Conservation (phyloP, 2,329 filamentous ascomycete genomes). For the Lasiodiplodia theobromae region DNA sequence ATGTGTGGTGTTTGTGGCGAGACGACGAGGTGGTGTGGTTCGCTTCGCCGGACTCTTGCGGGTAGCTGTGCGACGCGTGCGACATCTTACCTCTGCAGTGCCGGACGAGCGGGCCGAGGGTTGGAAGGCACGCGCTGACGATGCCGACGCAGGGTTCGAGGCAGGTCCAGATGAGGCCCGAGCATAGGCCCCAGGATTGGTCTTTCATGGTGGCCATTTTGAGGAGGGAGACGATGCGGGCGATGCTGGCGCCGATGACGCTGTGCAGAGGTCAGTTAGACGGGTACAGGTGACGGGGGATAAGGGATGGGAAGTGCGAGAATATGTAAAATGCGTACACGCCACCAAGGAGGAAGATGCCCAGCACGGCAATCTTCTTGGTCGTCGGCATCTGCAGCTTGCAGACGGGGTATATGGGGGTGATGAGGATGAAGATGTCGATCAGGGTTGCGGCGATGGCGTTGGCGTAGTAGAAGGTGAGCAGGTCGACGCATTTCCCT, state of each 20-base stretch:
- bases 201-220: background rate
- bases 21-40: no score
- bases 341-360: background rate
- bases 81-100: background rate
- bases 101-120: background rate
- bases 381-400: conserved; percentile 38
- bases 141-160: background rate
- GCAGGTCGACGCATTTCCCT: conserved; percentile 48
- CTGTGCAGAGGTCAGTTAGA: background rate
- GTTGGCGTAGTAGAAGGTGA: conserved; percentile 58
- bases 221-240: background rate
- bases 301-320: no score
- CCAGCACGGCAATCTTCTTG: background rate
- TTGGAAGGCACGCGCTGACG: conserved; percentile 1
- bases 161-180: background rate
- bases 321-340: background rate
- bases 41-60: no score
- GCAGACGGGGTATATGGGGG: conserved; percentile 45
- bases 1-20: no score
- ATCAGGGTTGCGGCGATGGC: conserved; percentile 48
- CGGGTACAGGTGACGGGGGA: no score
- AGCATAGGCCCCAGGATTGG: conserved; percentile 2
- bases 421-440: conserved; percentile 45
- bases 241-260: conserved; percentile 7
- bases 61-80: background rate